phyloP scores from a whole-genome alignment of 257 asterid species.

The Solanum lycopersicoides region DNA sequence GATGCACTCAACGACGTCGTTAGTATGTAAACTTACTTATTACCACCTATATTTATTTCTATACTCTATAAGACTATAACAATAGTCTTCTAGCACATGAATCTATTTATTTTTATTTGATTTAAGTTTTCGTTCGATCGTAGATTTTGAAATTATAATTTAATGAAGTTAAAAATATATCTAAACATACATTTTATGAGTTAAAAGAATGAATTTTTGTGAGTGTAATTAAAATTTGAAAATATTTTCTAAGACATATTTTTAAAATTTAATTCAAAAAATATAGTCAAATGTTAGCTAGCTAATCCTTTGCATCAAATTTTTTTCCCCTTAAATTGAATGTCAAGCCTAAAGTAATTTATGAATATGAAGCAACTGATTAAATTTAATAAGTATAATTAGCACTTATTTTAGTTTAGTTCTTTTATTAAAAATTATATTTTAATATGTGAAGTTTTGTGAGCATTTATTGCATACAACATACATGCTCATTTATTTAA shows the following conservation, averaged over 20 bases:
- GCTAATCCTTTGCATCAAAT: too few relatives aligned
- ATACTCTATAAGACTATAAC: too few relatives aligned
- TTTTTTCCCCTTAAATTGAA: neutral
- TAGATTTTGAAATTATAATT: too few relatives aligned
- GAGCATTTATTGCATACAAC: neutral
- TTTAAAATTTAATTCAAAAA: neutral
- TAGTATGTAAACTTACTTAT: neutral
- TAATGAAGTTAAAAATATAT: too few relatives aligned
- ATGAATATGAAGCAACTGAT: neutral
- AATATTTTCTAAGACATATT: neutral
- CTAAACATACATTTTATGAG: too few relatives aligned
- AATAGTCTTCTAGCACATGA: neutral
- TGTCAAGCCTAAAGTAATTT: neutral
- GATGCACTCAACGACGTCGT: constrained; percentile 45
- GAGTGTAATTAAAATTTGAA: neutral
- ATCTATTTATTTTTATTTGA: fast-evolving
- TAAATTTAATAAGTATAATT: neutral
- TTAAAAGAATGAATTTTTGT: too few relatives aligned
- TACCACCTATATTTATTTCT: too few relatives aligned
- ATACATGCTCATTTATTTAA: neutral
- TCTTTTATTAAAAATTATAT: neutral
- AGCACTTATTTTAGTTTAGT: neutral
- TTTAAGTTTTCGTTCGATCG: too few relatives aligned
- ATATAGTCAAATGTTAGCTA: neutral
- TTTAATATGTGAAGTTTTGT: neutral